Evolutionary conservation across 345 rosid species (phyloP).

Genomic region (Rhodamnia rubescens): DNA sequence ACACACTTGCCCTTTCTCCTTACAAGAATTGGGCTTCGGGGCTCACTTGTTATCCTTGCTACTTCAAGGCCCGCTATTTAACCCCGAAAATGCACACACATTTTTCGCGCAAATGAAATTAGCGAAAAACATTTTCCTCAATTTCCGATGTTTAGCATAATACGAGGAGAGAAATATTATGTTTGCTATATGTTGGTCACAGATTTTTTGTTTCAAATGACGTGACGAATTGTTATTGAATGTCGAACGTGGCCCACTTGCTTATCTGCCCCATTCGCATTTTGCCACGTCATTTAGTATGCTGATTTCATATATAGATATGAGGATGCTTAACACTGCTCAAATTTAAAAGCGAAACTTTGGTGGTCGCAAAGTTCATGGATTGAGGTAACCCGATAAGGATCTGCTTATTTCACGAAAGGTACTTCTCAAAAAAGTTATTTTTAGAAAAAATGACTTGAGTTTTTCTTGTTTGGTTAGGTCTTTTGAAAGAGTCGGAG

Average conservation of each 20-base stretch:
- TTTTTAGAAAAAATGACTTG: background rate
- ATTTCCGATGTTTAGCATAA: background rate
- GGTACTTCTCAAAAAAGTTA: background rate
- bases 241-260: background rate
- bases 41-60: background rate
- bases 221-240: background rate
- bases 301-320: fast-evolving
- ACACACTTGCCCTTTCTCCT: background rate
- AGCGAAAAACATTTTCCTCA: background rate
- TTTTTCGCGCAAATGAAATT: background rate
- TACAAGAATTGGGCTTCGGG: background rate
- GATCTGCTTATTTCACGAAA: background rate
- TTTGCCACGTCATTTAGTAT: background rate
- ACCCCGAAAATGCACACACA: too few species aligned
- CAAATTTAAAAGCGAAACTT: background rate
- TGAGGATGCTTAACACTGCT: background rate
- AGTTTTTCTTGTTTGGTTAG: fast-evolving
- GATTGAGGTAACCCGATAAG: background rate
- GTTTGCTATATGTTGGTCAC: background rate
- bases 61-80: background rate
- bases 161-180: background rate
- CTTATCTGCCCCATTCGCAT: background rate
- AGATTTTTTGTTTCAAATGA: background rate
- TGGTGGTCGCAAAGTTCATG: background rate
- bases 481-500: background rate